Evolutionary conservation across 1,139 yeast genomes (phyloP).

Genomic region (Suhomyces maxii): DNA sequence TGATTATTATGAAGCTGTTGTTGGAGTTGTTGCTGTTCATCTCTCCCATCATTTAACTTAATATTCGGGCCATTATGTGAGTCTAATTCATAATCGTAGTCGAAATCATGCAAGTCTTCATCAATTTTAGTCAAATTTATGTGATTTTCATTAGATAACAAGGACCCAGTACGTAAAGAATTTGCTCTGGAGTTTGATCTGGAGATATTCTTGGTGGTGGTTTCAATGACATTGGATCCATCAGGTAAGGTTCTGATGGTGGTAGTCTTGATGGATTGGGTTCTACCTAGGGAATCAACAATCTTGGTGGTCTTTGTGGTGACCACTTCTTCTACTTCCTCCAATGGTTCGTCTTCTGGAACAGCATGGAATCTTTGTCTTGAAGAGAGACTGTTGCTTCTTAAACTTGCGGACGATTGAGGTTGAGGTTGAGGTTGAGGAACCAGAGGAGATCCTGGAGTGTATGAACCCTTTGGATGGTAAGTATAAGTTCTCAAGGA

Average conservation of each 20-base stretch:
- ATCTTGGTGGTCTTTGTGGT: conserved; percentile 48
- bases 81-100: conserved; percentile 41
- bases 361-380: conserved; percentile 3
- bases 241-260: conserved; percentile 44
- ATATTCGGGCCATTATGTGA: conserved; percentile 10
- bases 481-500: conserved; percentile 39
- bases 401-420: conserved; percentile 16
- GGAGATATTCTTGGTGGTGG: conserved; percentile 45
- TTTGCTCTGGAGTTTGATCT: conserved; percentile 37
- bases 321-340: conserved; percentile 26
- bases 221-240: conserved; percentile 48
- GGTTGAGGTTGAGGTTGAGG: conserved; percentile 24
- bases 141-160: conserved; percentile 19
- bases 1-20: not conserved
- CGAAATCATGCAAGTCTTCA: conserved; percentile 47
- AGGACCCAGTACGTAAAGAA: conserved; percentile 28
- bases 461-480: conserved; percentile 44
- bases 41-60: conserved; percentile 4
- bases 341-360: conserved; percentile 15
- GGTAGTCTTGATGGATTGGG: conserved; percentile 45
- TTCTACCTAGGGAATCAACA: conserved; percentile 44
- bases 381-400: conserved; percentile 20
- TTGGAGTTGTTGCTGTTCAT: not conserved
- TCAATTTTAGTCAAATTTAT: conserved; percentile 42
- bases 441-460: conserved; percentile 31